Conservation (phyloP, 2,329 filamentous ascomycete species). For the Botrytis fragariae region DNA sequence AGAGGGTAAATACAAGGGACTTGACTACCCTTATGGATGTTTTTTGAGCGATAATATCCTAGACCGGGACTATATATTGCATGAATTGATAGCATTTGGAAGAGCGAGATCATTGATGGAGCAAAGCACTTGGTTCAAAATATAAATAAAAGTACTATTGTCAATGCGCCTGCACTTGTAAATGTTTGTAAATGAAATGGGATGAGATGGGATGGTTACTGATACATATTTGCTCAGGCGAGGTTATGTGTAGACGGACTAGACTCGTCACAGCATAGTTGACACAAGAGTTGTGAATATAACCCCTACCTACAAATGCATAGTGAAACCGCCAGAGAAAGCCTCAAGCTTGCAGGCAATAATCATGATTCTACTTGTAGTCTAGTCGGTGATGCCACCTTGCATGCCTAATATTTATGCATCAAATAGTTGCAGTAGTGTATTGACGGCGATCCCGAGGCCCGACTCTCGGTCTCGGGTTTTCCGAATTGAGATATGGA, state of each 20-base stretch:
- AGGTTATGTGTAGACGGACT: neutral
- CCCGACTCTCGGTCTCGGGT: neutral
- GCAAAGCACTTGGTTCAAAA: neutral
- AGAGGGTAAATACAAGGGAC: conserved; percentile 5
- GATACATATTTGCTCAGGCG: neutral
- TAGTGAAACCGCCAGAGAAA: neutral
- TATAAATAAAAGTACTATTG: neutral
- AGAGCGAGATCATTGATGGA: neutral
- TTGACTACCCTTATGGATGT: neutral
- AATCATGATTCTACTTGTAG: conserved; percentile 16
- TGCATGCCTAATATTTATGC: neutral
- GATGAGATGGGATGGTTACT: neutral
- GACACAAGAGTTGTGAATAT: neutral
- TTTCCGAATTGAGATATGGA: neutral
- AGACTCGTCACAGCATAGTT: neutral
- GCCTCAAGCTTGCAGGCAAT: neutral
- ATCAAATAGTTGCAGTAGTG: conserved; percentile 12
- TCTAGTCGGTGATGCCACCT: conserved; percentile 15
- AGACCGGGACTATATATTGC: neutral
- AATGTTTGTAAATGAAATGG: neutral
- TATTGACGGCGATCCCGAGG: conserved; percentile 7
- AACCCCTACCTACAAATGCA: neutral
- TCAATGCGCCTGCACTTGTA: neutral
- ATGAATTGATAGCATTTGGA: conserved; percentile 9
- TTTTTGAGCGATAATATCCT: neutral